phyloP scores from a whole-genome alignment of 2,329 filamentous ascomycete genomes.

The Paecilomyces formosus region DNA sequence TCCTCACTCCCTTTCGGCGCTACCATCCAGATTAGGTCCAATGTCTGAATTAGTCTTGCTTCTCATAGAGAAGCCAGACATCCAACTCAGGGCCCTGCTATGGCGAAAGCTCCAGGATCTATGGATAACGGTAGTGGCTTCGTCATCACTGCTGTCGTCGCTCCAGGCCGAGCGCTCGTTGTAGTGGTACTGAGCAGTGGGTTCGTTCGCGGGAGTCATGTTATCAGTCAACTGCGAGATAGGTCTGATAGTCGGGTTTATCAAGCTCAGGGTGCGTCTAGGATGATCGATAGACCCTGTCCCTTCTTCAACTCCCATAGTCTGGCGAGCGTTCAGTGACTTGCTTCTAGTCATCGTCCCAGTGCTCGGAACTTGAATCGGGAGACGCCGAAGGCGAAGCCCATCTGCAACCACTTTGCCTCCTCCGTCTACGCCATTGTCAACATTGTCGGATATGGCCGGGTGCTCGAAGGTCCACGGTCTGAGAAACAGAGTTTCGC shows the following conservation, averaged over 20 bases:
- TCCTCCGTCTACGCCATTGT: not conserved
- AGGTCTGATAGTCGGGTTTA: not conserved
- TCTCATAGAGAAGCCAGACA: too few relatives aligned
- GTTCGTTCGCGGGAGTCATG: too few relatives aligned
- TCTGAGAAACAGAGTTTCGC: not conserved
- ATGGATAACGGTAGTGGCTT: too few relatives aligned
- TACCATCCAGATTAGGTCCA: too few relatives aligned
- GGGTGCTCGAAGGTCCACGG: not conserved
- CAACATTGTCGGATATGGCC: too few relatives aligned
- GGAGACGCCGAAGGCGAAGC: not conserved
- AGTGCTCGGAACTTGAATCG: not conserved
- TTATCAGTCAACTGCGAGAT: not conserved
- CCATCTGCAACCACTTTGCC: not conserved
- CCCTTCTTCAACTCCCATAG: not conserved
- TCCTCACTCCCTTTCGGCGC: too few relatives aligned
- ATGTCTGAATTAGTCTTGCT: too few relatives aligned
- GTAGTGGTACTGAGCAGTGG: too few relatives aligned
- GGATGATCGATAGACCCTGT: not conserved
- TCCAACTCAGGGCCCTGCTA: too few relatives aligned
- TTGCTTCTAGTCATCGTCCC: not conserved
- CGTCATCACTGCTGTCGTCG: too few relatives aligned
- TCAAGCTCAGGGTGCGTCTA: not conserved
- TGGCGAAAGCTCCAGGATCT: too few relatives aligned
- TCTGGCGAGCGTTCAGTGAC: not conserved
- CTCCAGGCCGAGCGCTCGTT: too few relatives aligned